Evolutionary conservation across 2,329 filamentous ascomycete genomes (phyloP), one percentile per base, ranked within the genome.

Genomic region (Diatrype stigma): DNA sequence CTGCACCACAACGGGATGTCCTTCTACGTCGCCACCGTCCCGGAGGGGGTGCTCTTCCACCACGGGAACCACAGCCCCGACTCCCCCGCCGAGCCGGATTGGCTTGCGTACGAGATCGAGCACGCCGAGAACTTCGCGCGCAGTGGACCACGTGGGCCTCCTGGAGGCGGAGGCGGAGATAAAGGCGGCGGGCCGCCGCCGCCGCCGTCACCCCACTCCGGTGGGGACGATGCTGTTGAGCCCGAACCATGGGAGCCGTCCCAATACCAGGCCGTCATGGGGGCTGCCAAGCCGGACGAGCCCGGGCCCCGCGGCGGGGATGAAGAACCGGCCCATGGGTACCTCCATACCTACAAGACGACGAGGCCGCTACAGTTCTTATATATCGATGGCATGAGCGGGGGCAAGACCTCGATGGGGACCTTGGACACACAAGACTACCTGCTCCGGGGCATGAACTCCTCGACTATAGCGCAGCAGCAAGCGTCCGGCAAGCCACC

Each of bases 51-150:
- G 0, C 70, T 84, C 34, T 66, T 90, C 10, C 89, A 90, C 60
- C 87, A 91, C 62, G 87, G 88, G 12, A 77, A 75, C 0, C 57
- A 57, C 8, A 64, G 61, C 0, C 57, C 70, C 1, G 66, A 76
- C 1, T 70, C 74, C 0, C 75, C 87, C 0, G 65, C 68, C 2
- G 77, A 74, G 0, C 78, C 75, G 3, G 84, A 90, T 60, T 90
- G 87, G 86, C 72, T 91, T 1, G 87, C 88, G 0, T 91, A 90
- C 61, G 87, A 91, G 64, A 78, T 86, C 3, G 87, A 91, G 59
- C 88, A 91, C 66, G 84, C 87, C 0, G 73, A 86, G 56, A 63
- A 73, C 2, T 90, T 91, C 67, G 83, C 86, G 1, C 64, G 66
- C 17, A 48, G 45, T 42, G 45, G 47, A 21, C 40, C 40, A 22